Conservation (phyloP, 164 flowering plant genomes). For the Tetracentron sinense region DNA sequence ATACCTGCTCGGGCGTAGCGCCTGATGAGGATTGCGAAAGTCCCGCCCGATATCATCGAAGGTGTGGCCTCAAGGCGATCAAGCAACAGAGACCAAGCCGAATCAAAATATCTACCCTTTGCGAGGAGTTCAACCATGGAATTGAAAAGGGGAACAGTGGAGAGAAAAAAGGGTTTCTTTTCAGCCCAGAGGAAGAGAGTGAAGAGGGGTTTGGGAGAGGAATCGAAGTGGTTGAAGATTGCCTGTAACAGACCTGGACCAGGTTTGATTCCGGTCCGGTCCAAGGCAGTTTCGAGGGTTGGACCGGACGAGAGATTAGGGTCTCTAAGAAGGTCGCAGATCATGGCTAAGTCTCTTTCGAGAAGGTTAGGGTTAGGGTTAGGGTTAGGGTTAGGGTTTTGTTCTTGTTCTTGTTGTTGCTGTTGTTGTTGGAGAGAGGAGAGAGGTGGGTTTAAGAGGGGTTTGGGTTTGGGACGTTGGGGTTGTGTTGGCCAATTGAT, state of each 20-base stretch:
- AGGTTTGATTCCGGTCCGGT: conserved; percentile 40
- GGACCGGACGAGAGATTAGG: conserved; percentile 30
- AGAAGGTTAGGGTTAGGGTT: conserved; percentile 22
- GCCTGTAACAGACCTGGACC: conserved; percentile 25
- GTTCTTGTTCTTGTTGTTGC: background rate
- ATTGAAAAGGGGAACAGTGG: conserved; percentile 40
- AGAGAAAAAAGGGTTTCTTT: conserved; percentile 36
- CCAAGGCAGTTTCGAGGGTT: conserved; percentile 43
- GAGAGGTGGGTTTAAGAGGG: background rate
- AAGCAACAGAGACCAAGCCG: conserved; percentile 59
- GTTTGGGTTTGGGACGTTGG: conserved; percentile 2
- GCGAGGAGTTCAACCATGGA: conserved; percentile 51
- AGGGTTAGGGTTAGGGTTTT: conserved; percentile 19
- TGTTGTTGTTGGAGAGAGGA: background rate
- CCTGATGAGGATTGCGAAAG: conserved; percentile 54
- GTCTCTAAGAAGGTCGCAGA: conserved; percentile 34
- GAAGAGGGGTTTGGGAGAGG: conserved; percentile 54
- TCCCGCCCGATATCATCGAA: conserved; percentile 33
- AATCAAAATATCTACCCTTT: conserved; percentile 52
- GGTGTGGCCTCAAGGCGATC: conserved; percentile 20
- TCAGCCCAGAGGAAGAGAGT: conserved; percentile 59
- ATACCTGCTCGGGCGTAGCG: conserved; percentile 69
- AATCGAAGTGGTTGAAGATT: conserved; percentile 44
- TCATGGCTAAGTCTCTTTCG: conserved; percentile 24
- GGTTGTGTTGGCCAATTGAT: conserved; percentile 17